These are phyloP conservation scores for Cutaneotrichosporon sp. DNA, from an alignment of 1,284 basidiomycete species.

Conservation along the genomic window DNA sequence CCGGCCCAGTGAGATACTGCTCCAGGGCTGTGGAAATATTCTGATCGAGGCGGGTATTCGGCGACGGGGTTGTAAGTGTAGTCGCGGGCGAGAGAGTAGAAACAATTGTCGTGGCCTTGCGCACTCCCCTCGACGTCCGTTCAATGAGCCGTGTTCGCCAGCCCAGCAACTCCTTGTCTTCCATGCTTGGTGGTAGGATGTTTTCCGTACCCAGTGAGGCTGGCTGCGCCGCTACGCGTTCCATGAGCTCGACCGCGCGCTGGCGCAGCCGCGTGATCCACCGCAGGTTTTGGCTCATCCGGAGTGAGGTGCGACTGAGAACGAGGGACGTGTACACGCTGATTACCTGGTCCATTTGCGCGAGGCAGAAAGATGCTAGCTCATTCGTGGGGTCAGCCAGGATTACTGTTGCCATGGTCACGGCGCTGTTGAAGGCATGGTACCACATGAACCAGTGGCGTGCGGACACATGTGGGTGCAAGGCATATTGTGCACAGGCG, in stretches of 20 bases:
- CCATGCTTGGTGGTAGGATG: slow-evolving; percentile 3
- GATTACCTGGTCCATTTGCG: slow-evolving; percentile 26
- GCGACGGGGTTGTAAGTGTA: slow-evolving; percentile 1
- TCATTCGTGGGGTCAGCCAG: slow-evolving; percentile 26
- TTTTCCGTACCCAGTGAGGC: not conserved
- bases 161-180: slow-evolving; percentile 26
- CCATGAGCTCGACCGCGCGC: slow-evolving; percentile 6
- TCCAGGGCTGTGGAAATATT: slow-evolving; percentile 1
- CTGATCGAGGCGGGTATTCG: slow-evolving; percentile 8
- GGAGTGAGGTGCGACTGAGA: slow-evolving; percentile 13
- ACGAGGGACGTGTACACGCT: slow-evolving; percentile 23
- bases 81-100: not conserved
- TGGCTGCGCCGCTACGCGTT: slow-evolving; percentile 6
- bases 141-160: slow-evolving; percentile 31
- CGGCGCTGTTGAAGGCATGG: slow-evolving; percentile 33
- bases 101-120: slow-evolving; percentile 3
- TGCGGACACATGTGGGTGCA: slow-evolving; percentile 24
- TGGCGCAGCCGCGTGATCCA: slow-evolving; percentile 26
- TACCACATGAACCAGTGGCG: slow-evolving; percentile 28
- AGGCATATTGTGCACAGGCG: slow-evolving; percentile 23
- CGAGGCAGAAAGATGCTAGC: slow-evolving; percentile 24
- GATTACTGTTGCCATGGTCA: slow-evolving; percentile 30
- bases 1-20: not conserved
- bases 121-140: slow-evolving; percentile 11
- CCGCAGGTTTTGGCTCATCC: slow-evolving; percentile 27